A percentile compares a stretch with the other conserved stretches of the same genome.
These are phyloP conservation scores for Zymoseptoria pseudotritici DNA, from an alignment of 2,329 filamentous ascomycete species.

Conservation along the genomic window DNA sequence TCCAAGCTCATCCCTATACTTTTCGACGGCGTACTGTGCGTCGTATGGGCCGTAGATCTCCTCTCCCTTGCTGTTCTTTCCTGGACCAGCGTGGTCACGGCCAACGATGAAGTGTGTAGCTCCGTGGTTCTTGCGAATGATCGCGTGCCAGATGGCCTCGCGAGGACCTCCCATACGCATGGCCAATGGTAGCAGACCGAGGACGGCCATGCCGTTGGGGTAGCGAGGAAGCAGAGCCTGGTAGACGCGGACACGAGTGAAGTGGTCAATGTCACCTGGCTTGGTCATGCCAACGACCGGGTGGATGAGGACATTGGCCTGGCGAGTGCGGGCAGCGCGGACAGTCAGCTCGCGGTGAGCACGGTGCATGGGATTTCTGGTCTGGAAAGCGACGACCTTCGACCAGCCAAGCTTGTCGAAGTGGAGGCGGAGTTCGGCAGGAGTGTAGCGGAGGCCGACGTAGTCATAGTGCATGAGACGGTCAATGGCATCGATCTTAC, in stretches of 20 bases:
- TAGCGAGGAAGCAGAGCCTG: conserved; percentile 93
- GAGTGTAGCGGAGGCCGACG: conserved; percentile 90
- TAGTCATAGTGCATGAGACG: conserved; percentile 98
- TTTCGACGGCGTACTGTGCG: conserved; percentile 90
- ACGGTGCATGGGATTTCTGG: conserved; percentile 97
- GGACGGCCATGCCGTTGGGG: conserved; percentile 97
- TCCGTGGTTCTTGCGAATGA: conserved; percentile 99
- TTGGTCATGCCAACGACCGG: conserved; percentile 97
- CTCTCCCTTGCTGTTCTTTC: conserved; percentile 93
- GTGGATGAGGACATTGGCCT: conserved; percentile 98
- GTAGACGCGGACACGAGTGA: conserved; percentile 97
- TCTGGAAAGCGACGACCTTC: conserved; percentile 97
- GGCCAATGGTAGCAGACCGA: conserved; percentile 87
- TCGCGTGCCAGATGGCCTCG: conserved; percentile 98
- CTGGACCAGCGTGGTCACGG: conserved; percentile 93
- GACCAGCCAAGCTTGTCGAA: conserved; percentile 99
- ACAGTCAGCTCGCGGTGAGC: conserved; percentile 97
- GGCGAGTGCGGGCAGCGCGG: conserved; percentile 86
- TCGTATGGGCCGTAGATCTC: conserved; percentile 99
- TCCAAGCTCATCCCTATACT: conserved; percentile 92
- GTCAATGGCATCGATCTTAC: conserved; percentile 92
- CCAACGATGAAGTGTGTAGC: conserved; percentile 99
- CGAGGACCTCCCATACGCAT: conserved; percentile 99
- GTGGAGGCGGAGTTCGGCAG: conserved; percentile 86
- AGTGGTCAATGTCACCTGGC: conserved; percentile 98